Conservation (phyloP, 2,329 filamentous ascomycete genomes). For the Colletotrichum sp. region DNA sequence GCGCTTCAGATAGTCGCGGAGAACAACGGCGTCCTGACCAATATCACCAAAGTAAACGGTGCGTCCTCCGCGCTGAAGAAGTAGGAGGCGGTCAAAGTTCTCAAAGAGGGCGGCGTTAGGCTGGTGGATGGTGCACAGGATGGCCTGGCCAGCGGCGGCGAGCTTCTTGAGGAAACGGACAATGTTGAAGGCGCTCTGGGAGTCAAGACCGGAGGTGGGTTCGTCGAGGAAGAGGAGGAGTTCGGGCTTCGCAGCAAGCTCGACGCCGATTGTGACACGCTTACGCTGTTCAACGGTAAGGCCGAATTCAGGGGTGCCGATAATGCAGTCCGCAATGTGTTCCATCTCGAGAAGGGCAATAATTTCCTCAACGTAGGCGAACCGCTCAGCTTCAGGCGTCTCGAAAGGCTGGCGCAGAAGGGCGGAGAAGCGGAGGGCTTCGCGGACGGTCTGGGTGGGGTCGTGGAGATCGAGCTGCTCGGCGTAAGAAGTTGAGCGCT, state of each 20-base stretch:
- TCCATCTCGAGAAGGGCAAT: slow-evolving; percentile 64
- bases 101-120: slow-evolving; percentile 87
- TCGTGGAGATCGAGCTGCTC: slow-evolving; percentile 69
- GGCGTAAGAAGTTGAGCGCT: slow-evolving; percentile 65
- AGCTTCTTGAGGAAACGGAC: slow-evolving; percentile 80
- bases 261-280: slow-evolving; percentile 90
- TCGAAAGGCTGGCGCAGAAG: slow-evolving; percentile 61
- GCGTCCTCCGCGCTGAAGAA: slow-evolving; percentile 78
- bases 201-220: slow-evolving; percentile 76
- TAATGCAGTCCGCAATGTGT: slow-evolving; percentile 61
- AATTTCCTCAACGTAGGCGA: slow-evolving; percentile 65
- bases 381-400: slow-evolving; percentile 58
- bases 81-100: slow-evolving; percentile 82
- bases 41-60: slow-evolving; percentile 89
- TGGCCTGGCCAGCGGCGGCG: slow-evolving; percentile 80
- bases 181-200: slow-evolving; percentile 76
- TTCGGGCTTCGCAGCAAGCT: slow-evolving; percentile 82
- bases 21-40: slow-evolving; percentile 71
- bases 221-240: slow-evolving; percentile 80
- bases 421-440: slow-evolving; percentile 67
- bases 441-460: slow-evolving; percentile 64
- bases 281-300: slow-evolving; percentile 69
- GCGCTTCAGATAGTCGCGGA: slow-evolving; percentile 67
- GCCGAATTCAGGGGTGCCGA: slow-evolving; percentile 68
- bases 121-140: slow-evolving; percentile 91